These are phyloP conservation scores for Acanthamoeba royreba DNA, from an alignment of 208 protist genomes.

Conservation along the genomic window DNA sequence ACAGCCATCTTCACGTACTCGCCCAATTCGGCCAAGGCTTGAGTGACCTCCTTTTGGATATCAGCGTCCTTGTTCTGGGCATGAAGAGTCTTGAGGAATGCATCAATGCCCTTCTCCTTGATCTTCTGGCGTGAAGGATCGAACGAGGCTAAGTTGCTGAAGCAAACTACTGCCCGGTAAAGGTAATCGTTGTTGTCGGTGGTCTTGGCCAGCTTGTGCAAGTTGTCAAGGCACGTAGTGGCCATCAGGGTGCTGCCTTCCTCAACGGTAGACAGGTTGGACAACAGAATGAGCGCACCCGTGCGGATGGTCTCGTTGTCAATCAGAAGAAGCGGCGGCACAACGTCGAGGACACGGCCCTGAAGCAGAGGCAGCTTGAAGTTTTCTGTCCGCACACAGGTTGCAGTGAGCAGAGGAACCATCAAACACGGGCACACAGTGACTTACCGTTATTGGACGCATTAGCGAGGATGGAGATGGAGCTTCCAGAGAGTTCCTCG, in stretches of 20 bases:
- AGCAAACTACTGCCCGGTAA: neutral
- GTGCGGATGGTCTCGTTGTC: slow-evolving; percentile 3
- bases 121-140: neutral
- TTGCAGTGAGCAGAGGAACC: neutral
- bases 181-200: neutral
- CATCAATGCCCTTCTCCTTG: slow-evolving; percentile 13
- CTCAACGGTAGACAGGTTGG: slow-evolving; percentile 32
- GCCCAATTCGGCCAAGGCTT: slow-evolving; percentile 13
- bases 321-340: neutral
- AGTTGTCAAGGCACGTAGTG: neutral
- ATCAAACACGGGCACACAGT: neutral
- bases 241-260: neutral
- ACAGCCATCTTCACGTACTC: slow-evolving; percentile 2
- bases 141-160: slow-evolving; percentile 3
- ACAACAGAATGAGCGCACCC: slow-evolving; percentile 1
- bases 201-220: neutral
- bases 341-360: neutral
- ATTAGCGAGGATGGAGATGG: slow-evolving; percentile 41
- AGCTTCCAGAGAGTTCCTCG: neutral
- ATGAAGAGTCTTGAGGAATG: neutral
- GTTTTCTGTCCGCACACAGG: neutral
- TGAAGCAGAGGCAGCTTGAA: neutral
- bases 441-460: slow-evolving; percentile 28
- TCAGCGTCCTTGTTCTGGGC: neutral
- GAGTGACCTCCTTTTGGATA: neutral